Conservation (phyloP, 2,329 filamentous ascomycete species). For the Blastomyces gilchristii region DNA sequence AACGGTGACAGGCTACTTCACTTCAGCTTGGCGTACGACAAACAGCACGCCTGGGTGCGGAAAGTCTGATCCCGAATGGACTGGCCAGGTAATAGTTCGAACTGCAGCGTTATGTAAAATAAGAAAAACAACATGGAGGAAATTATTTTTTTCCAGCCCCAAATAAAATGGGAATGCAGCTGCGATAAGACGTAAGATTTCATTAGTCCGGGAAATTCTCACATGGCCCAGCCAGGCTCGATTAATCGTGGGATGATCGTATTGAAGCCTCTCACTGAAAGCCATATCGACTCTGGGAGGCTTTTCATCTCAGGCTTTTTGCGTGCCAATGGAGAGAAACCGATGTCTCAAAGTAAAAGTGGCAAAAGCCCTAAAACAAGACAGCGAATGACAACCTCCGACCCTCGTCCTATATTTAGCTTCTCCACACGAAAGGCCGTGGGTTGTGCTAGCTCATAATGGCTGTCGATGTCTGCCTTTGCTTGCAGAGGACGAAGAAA, state of each 20-base stretch:
- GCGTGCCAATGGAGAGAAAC: not conserved
- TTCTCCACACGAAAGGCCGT: not conserved
- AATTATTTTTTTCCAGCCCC: not conserved
- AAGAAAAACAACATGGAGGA: not conserved
- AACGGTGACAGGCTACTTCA: not conserved
- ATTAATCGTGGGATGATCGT: not conserved
- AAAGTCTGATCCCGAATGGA: not conserved
- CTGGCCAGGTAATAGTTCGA: not conserved
- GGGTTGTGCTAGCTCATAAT: conserved; percentile 1
- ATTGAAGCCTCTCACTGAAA: not conserved
- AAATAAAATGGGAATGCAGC: not conserved
- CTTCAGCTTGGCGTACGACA: not conserved
- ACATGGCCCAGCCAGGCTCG: not conserved
- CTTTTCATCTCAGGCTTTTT: not conserved
- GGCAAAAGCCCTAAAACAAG: not conserved
- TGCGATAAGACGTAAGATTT: not conserved
- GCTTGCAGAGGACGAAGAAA: not conserved
- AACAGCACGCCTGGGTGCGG: not conserved
- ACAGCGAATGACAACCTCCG: not conserved
- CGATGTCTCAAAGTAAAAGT: not conserved
- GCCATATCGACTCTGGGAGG: not conserved
- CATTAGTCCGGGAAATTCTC: not conserved
- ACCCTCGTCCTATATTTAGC: not conserved
- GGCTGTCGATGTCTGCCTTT: not conserved
- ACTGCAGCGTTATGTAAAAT: not conserved